Evolutionary conservation across 164 flowering plant genomes (phyloP).

Genomic region (Tetrastigma voinierianum): DNA sequence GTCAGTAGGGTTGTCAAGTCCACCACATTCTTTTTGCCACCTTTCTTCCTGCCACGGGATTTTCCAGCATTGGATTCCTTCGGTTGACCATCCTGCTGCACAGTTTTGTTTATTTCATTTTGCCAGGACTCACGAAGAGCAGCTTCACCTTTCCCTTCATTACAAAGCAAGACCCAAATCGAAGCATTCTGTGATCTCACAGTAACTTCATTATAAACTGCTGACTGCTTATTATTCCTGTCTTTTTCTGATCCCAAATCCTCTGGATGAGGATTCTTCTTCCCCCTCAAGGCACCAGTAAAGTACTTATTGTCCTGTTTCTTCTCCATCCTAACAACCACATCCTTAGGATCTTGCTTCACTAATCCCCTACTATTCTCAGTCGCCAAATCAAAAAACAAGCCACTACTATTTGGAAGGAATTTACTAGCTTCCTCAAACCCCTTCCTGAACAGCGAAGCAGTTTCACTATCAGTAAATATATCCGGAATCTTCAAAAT

Average conservation of each 20-base stretch:
- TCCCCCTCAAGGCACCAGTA: constrained; percentile 22
- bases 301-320: constrained; percentile 1
- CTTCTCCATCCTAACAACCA: constrained; percentile 10
- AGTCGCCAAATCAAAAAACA: constrained; percentile 1
- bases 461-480: constrained; percentile 11
- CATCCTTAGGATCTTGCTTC: constrained; percentile 5
- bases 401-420: background rate
- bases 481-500: constrained; percentile 8
- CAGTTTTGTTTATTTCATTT: constrained; percentile 9
- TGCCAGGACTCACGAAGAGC: constrained; percentile 17
- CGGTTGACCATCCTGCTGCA: constrained; percentile 14
- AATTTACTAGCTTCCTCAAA: background rate
- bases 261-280: constrained; percentile 28
- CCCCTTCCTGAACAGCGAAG: constrained; percentile 11
- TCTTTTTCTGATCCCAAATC: constrained; percentile 18
- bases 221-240: constrained; percentile 47
- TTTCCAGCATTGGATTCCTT: constrained; percentile 18
- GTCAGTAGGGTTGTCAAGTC: constrained; percentile 40
- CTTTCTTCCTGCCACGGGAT: constrained; percentile 28
- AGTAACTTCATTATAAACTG: constrained; percentile 27
- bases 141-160: constrained; percentile 26
- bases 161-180: constrained; percentile 37
- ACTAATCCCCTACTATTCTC: background rate
- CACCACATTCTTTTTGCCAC: constrained; percentile 26
- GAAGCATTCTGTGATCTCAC: constrained; percentile 34